These are phyloP conservation scores for Boeremia lycopersici DNA, from an alignment of 2,329 filamentous ascomycete species.

Conservation along the genomic window DNA sequence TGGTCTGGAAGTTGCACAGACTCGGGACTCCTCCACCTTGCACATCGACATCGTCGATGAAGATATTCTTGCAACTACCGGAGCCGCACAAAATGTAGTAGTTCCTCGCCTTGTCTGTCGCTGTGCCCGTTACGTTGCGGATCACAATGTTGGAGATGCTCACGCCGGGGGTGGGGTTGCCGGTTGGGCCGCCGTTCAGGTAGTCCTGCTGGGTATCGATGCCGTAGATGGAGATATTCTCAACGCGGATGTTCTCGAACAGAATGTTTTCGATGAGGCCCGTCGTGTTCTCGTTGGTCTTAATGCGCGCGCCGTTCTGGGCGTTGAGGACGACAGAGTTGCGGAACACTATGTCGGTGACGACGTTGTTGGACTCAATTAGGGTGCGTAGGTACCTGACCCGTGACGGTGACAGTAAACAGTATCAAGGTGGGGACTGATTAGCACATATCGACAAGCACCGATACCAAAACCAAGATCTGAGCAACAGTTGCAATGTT, in stretches of 20 bases:
- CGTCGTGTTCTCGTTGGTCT: conserved; percentile 59
- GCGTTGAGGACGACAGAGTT: conserved; percentile 58
- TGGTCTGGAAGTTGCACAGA: conserved; percentile 35
- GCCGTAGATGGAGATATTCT: conserved; percentile 55
- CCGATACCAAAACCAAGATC: conserved; percentile 49
- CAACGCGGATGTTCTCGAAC: conserved; percentile 55
- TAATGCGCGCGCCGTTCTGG: conserved; percentile 64
- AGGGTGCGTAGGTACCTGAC: background rate
- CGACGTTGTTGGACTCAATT: conserved; percentile 58
- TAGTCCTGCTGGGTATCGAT: conserved; percentile 62
- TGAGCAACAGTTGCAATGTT: conserved; percentile 45
- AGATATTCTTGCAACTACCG: conserved; percentile 61
- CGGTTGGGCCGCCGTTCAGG: conserved; percentile 53
- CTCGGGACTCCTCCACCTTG: conserved; percentile 46
- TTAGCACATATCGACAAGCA: no score
- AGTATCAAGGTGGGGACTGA: no score
- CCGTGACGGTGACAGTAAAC: no score
- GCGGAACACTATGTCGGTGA: conserved; percentile 59
- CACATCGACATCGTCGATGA: conserved; percentile 55
- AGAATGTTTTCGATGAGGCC: conserved; percentile 57
- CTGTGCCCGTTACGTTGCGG: conserved; percentile 50
- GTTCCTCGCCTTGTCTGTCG: conserved; percentile 42
- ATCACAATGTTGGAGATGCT: conserved; percentile 53
- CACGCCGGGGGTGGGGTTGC: conserved; percentile 55
- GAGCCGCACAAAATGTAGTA: conserved; percentile 62